Evolutionary conservation across 345 rosid species (phyloP), one percentile per base, ranked within the genome.

Genomic region (Anastatica hierochuntica): DNA sequence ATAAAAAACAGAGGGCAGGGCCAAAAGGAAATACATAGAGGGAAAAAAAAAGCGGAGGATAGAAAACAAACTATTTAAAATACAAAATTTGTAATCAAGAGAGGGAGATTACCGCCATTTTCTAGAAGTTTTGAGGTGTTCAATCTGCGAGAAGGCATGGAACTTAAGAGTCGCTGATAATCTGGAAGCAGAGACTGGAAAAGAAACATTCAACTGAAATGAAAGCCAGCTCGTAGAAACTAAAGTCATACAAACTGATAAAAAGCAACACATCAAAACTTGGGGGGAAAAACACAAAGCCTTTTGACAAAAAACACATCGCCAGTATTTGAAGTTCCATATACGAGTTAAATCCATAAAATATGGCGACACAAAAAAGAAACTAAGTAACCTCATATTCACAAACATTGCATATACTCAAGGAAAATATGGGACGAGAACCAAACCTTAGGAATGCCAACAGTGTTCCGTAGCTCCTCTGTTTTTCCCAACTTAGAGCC

Each of bases 161-260:
- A 92, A 75, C 96, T 92, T 72, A 92, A 74, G 37, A 92, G 88
- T 59, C 98, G 88, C 76, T 92, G 98, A 75, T 92, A 92, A 88
- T 92, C 98, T 74, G 94, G 95, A 83, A 92, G 98, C 78, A 92
- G 80, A 68, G 96, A 83, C 98, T 92, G 76, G 60, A 72, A 73
- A 72, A 74, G 58, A 79, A 65, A 66, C 64, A 60, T 53, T 75
- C 41, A 70, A 63, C 69, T 49, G 60, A 72, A 57, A 76, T 47
- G 64, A 75, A 72, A 74, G 59, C 50, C 48, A 74, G 55, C 35
- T 71, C 60, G 69, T 53, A 62, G 56, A 19, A 57, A 61, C 43
- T 4, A 65, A 47, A 58, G 55, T 17, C 35, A 43, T 58, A 46
- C 62, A 34, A 61, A 60, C 49, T 14, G n/a, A 58, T 27, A 34